These are phyloP conservation scores for Gossypium stocksii DNA, from an alignment of 345 rosid genomes.

Conservation along the genomic window DNA sequence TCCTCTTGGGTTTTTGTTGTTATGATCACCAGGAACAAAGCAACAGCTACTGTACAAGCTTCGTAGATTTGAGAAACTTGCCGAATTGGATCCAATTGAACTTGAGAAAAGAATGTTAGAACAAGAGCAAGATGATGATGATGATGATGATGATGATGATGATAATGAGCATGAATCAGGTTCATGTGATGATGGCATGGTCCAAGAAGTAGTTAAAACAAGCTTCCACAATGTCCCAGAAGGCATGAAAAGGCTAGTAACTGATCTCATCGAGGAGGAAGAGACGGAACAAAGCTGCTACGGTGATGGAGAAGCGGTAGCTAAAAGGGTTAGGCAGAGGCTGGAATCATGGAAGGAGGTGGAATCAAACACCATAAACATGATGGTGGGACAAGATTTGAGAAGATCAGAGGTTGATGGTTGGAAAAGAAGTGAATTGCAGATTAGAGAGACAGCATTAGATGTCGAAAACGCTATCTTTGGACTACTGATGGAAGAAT, in stretches of 20 bases:
- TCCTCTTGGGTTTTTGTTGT: background rate
- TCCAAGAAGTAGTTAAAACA: constrained; percentile 26
- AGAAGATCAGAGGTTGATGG: constrained; percentile 35
- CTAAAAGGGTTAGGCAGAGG: constrained; percentile 54
- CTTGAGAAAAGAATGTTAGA: constrained; percentile 68
- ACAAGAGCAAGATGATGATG: constrained; percentile 35
- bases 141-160: constrained; percentile 18
- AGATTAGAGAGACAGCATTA: constrained; percentile 38
- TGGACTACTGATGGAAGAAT: constrained; percentile 49
- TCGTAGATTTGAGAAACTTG: constrained; percentile 68
- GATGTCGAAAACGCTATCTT: constrained; percentile 54
- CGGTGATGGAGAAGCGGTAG: constrained; percentile 22
- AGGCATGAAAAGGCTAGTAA: constrained; percentile 54
- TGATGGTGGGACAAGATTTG: constrained; percentile 82
- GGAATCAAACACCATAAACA: constrained; percentile 73
- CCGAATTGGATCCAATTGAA: constrained; percentile 71
- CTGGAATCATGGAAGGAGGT: constrained; percentile 76
- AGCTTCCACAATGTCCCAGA: constrained; percentile 37
- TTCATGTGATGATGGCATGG: constrained; percentile 24
- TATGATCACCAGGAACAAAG: constrained; percentile 54
- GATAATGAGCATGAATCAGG: constrained; percentile 19
- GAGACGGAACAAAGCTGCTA: constrained; percentile 17
- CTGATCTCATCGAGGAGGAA: constrained; percentile 66
- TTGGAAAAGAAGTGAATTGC: constrained; percentile 41
- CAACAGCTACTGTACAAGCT: constrained; percentile 72